phyloP scores from a whole-genome alignment of 2,329 filamentous ascomycete species.

The Sordariomycetes sp. region DNA sequence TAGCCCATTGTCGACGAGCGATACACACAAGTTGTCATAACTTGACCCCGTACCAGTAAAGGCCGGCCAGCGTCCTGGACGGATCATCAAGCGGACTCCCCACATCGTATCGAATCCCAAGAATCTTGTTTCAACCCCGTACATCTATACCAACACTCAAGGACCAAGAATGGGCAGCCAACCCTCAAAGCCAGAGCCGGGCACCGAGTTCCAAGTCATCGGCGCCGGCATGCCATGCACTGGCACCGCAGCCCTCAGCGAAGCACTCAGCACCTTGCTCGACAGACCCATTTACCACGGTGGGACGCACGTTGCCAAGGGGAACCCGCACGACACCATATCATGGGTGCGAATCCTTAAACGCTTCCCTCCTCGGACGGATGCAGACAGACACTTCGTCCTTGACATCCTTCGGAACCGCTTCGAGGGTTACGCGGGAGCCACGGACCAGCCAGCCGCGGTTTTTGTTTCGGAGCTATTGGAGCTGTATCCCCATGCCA shows the following conservation, averaged over 20 bases:
- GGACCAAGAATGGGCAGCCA: conserved; percentile 10
- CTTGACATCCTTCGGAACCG: background rate
- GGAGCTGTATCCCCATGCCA: conserved; percentile 18
- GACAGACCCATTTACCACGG: conserved; percentile 11
- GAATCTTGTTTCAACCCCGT: no score
- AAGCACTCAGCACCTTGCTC: conserved; percentile 9
- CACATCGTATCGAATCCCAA: no score
- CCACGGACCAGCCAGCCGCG: conserved; percentile 40
- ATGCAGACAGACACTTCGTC: background rate
- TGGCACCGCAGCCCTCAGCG: conserved; percentile 10
- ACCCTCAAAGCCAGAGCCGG: conserved; percentile 10
- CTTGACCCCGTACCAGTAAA: no score
- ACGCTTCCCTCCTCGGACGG: background rate
- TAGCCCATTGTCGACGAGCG: no score
- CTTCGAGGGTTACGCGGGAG: conserved; percentile 28
- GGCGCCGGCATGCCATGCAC: conserved; percentile 13
- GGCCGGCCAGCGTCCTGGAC: no score
- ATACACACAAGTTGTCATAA: no score
- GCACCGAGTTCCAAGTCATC: conserved; percentile 11
- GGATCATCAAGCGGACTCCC: no score
- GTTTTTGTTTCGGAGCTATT: conserved; percentile 28
- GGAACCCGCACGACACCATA: background rate
- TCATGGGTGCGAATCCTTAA: background rate
- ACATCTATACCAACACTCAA: no score
- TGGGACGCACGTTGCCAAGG: conserved; percentile 10